Base-by-base conservation (phyloP, 2,329 filamentous ascomycete species). In the Verticillium klebahnii region DNA sequence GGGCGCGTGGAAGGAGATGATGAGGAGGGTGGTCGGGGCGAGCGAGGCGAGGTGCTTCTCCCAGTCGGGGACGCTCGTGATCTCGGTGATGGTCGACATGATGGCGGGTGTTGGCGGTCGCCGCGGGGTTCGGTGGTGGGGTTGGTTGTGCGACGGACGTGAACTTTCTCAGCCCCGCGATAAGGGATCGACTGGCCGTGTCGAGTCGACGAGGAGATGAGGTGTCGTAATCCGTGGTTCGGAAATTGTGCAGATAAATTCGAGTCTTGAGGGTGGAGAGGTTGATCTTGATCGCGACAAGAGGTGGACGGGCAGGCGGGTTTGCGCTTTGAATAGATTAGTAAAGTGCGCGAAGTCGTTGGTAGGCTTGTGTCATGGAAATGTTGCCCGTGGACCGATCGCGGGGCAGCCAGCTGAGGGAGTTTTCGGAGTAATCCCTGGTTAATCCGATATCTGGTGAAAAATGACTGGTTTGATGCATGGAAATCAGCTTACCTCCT, bases 1-100 rank as follows among this genome's bases (percentile, higher is more conserved):
- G 67, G 93, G 91, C 23, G 95, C 93, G 75, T 98, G 91, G 82
- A 99, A 99, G 74, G 93, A 97, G 72, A 96, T 86, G 71, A 97
- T 83, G 65, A 94, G 83, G 63, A 97, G 86, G 17, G 90, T 86
- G 17, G 88, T 84, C 2, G 89, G 72, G 12, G 91, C 85, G 15
- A 93, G 82, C 52, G 86, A 82, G 65, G 82, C 80, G 65, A 91
- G 80, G 72, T 90, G 83, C 67, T 85, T 78, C 67, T 88, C 81
- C 87, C 95, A 97, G 69, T 88, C 87, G 68, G 83, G 79, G 70
- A 92, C 86, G 69, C 85, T 87, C 69, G 86, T 84, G 77, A 97
- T 89, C 71, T 96, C 90, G 67, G 84, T 85, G 71, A 97, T 86
- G 63, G 85, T 87, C 67, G 90, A 91, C 90, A 93, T 93, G 65